Evolutionary conservation across 2,329 filamentous ascomycete species (phyloP).

Genomic region (Endocalyx cinctus): DNA sequence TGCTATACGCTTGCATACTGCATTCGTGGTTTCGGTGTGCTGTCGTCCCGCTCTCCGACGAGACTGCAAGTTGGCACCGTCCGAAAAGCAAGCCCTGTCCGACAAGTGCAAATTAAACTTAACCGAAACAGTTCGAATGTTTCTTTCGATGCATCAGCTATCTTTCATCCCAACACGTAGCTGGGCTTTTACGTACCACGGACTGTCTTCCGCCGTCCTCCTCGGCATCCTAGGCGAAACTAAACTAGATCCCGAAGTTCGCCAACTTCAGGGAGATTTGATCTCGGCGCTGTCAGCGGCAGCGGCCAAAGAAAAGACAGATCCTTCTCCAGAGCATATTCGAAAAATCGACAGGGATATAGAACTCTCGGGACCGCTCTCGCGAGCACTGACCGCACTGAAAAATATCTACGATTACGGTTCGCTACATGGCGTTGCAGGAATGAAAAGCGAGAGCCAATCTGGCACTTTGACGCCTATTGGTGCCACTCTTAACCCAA

Average conservation of each 20-base stretch:
- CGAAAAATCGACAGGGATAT: constrained; percentile 55
- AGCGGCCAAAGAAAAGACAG: constrained; percentile 55
- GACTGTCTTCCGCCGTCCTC: constrained; percentile 59
- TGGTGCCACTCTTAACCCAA: constrained; percentile 29
- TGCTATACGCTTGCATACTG: constrained; percentile 60
- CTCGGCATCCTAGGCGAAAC: constrained; percentile 61
- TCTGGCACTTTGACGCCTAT: constrained; percentile 41
- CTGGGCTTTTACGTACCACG: constrained; percentile 66
- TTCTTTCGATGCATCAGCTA: constrained; percentile 63
- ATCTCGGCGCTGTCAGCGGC: constrained; percentile 61
- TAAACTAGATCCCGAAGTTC: constrained; percentile 58
- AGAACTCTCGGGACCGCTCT: constrained; percentile 57
- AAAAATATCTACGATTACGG: constrained; percentile 65
- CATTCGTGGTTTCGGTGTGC: constrained; percentile 61
- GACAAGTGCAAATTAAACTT: constrained; percentile 58
- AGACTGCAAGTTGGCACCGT: constrained; percentile 44
- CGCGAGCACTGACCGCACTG: constrained; percentile 55
- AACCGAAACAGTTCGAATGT: constrained; percentile 64
- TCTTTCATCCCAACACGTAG: constrained; percentile 62
- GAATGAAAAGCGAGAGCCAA: constrained; percentile 43
- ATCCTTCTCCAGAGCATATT: constrained; percentile 48
- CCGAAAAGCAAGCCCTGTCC: constrained; percentile 51
- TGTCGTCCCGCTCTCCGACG: constrained; percentile 58
- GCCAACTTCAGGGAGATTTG: constrained; percentile 59
- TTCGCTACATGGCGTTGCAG: constrained; percentile 45